phyloP scores from a whole-genome alignment of 306 rosid genomes.

The Heteromeles arbutifolia region DNA sequence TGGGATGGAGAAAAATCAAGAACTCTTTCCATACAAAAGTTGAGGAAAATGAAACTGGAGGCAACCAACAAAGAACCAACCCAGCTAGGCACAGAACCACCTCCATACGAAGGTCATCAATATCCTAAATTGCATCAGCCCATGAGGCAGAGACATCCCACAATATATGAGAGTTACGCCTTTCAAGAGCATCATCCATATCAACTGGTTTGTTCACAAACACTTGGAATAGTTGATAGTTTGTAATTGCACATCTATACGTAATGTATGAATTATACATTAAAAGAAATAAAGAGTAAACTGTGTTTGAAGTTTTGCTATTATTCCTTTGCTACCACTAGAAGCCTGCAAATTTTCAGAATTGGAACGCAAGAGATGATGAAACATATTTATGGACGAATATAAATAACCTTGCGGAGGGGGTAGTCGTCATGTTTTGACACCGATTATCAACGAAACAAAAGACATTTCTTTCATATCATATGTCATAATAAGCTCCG shows the following conservation, averaged over 20 bases:
- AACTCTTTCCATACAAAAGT: constrained; percentile 56
- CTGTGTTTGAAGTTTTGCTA: background rate
- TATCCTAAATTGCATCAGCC: constrained; percentile 31
- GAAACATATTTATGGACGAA: background rate
- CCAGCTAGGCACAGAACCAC: constrained; percentile 17
- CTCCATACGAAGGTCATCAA: constrained; percentile 44
- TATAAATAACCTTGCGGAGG: background rate
- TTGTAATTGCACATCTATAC: constrained; percentile 8
- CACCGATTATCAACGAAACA: background rate
- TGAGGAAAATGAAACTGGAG: constrained; percentile 42
- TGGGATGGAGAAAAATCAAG: constrained; percentile 70
- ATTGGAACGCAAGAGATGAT: background rate
- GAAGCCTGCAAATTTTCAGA: background rate
- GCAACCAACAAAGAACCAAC: constrained; percentile 29
- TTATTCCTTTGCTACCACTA: background rate
- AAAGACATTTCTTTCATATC: background rate
- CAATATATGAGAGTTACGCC: constrained; percentile 6
- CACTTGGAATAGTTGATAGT: background rate
- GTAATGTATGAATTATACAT: background rate
- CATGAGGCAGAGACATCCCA: background rate
- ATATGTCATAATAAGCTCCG: background rate
- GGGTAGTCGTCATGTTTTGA: background rate
- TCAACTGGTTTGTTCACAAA: background rate
- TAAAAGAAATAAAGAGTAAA: background rate
- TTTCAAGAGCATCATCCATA: constrained; percentile 1